These are phyloP conservation scores for Clavariopsis aquatica DNA, from an alignment of 495 filamentous ascomycete species.

Conservation along the genomic window DNA sequence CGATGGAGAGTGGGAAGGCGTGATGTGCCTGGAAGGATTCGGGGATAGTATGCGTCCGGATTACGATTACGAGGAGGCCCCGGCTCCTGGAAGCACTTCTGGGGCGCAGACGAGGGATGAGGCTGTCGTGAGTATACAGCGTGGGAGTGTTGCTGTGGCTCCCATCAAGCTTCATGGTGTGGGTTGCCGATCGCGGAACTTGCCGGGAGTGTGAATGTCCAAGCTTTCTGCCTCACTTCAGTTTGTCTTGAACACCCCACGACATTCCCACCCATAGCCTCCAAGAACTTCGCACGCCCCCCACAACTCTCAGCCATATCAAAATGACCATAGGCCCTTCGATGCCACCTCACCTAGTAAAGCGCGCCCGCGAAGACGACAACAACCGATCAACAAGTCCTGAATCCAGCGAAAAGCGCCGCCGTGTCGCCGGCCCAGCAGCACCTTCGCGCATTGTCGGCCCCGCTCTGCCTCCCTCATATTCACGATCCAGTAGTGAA, in stretches of 20 bases:
- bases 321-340: slow-evolving; percentile 47
- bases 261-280: not conserved
- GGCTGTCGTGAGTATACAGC: not conserved
- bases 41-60: not conserved
- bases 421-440: slow-evolving; percentile 46
- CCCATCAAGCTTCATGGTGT: slow-evolving; percentile 25
- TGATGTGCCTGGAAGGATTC: slow-evolving; percentile 18
- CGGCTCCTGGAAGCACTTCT: no score
- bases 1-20: slow-evolving; percentile 1
- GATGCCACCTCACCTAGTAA: slow-evolving; percentile 47
- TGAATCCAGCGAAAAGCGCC: slow-evolving; percentile 48
- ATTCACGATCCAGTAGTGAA: slow-evolving; percentile 15
- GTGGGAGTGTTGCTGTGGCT: not conserved
- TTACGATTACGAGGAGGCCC: not conserved
- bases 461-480: slow-evolving; percentile 11
- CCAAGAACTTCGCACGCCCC: slow-evolving; percentile 9
- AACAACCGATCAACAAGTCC: slow-evolving; percentile 39
- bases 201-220: slow-evolving; percentile 2
- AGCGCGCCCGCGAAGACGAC: slow-evolving; percentile 45
- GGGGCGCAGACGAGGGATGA: not conserved
- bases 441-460: slow-evolving; percentile 20
- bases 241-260: not conserved
- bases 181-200: slow-evolving; percentile 17
- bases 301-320: no score
- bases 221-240: slow-evolving; percentile 1